phyloP scores from a whole-genome alignment of 2,329 filamentous ascomycete genomes.

The Raffaelea albimanens region DNA sequence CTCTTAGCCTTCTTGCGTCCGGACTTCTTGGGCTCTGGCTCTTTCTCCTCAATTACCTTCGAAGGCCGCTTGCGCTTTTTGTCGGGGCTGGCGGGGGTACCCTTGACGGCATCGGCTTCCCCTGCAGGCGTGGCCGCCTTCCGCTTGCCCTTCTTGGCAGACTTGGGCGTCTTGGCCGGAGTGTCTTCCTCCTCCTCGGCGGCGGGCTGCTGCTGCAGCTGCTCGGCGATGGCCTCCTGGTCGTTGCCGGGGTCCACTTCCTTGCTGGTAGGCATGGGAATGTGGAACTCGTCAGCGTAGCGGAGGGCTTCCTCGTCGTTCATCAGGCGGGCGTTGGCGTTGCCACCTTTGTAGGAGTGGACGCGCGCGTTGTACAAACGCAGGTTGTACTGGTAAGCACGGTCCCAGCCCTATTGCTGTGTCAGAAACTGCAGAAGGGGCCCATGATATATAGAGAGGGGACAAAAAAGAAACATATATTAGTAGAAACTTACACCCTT shows the following conservation, averaged over 20 bases:
- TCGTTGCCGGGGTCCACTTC: slow-evolving; percentile 36
- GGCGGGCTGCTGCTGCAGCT: slow-evolving; percentile 41
- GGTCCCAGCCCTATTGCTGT: slow-evolving; percentile 46
- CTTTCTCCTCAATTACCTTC: slow-evolving; percentile 42
- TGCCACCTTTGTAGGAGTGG: slow-evolving; percentile 54
- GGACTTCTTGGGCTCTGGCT: slow-evolving; percentile 51
- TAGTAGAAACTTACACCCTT: slow-evolving; percentile 50
- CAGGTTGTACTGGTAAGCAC: slow-evolving; percentile 58
- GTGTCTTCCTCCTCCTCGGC: slow-evolving; percentile 34
- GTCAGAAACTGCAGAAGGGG: not conserved
- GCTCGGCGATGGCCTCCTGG: slow-evolving; percentile 49
- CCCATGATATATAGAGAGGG: not conserved
- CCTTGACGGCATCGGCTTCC: slow-evolving; percentile 29
- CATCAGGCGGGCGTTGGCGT: slow-evolving; percentile 50
- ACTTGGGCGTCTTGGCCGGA: slow-evolving; percentile 49
- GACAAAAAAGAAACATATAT: not conserved
- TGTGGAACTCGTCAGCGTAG: slow-evolving; percentile 50
- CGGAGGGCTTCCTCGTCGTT: slow-evolving; percentile 47
- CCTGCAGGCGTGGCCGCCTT: slow-evolving; percentile 42
- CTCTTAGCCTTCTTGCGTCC: slow-evolving; percentile 48
- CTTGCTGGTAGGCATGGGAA: slow-evolving; percentile 42
- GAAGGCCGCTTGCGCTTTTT: slow-evolving; percentile 54
- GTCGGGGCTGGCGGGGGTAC: slow-evolving; percentile 42
- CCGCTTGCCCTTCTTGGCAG: slow-evolving; percentile 40
- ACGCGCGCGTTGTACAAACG: slow-evolving; percentile 57